Evolutionary conservation across 1,284 basidiomycete species (phyloP).

Genomic region (Cutaneotrichosporon arboriforme): DNA sequence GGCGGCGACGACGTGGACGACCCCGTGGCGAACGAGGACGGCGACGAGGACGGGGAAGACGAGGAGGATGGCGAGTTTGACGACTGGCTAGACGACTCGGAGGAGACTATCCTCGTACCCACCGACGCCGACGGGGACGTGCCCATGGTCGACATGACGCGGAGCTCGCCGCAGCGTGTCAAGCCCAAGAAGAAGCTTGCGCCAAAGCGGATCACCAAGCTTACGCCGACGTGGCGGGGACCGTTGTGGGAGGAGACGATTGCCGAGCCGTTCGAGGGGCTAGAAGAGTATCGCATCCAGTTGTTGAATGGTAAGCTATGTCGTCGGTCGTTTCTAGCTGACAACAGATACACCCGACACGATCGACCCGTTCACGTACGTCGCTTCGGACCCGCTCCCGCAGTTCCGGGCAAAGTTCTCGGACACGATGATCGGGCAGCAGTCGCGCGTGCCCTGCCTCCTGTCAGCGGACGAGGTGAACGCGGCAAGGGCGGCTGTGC

Average conservation of each 20-base stretch:
- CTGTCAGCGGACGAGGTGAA: conserved; percentile 22
- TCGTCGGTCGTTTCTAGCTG: neutral
- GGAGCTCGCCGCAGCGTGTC: conserved; percentile 13
- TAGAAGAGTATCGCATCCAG: conserved; percentile 42
- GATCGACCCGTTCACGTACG: conserved; percentile 44
- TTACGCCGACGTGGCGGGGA: conserved; percentile 41
- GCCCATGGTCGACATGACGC: conserved; percentile 33
- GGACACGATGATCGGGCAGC: conserved; percentile 28
- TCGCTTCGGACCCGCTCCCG: conserved; percentile 25
- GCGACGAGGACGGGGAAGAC: conserved; percentile 29
- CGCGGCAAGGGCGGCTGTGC: too few relatives aligned
- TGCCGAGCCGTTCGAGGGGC: conserved; percentile 32
- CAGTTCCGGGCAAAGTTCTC: conserved; percentile 29
- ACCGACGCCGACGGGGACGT: conserved; percentile 37
- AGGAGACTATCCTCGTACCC: conserved; percentile 17
- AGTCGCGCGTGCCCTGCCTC: conserved; percentile 28
- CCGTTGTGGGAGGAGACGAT: conserved; percentile 42
- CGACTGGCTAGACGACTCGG: conserved; percentile 41
- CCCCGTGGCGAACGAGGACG: conserved; percentile 18
- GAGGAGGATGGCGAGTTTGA: conserved; percentile 42
- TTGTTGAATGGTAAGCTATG: conserved; percentile 43
- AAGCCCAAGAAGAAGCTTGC: conserved; percentile 17
- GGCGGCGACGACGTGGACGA: conserved; percentile 42
- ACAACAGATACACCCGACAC: conserved; percentile 36
- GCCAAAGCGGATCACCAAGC: conserved; percentile 40